Evolutionary conservation across 495 filamentous ascomycete species (phyloP).

Genomic region (Evernia prunastri): DNA sequence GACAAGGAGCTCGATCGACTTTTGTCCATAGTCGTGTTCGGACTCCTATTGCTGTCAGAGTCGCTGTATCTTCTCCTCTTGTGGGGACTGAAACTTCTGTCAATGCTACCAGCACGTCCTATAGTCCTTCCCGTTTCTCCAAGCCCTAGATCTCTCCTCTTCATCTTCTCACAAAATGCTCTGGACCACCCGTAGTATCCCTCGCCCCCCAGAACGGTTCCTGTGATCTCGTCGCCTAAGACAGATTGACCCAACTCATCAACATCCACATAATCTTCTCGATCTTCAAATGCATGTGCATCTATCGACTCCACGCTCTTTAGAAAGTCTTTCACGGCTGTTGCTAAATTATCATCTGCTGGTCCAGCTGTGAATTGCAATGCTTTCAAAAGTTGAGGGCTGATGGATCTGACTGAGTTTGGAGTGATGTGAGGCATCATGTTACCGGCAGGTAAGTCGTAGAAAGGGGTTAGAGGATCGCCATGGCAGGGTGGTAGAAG

Average conservation of each 20-base stretch:
- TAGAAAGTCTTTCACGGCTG: slow-evolving; percentile 62
- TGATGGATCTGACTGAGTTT: slow-evolving; percentile 66
- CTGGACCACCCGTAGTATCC: slow-evolving; percentile 85
- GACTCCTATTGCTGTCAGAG: slow-evolving; percentile 36
- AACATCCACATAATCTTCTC: slow-evolving; percentile 48
- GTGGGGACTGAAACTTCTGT: slow-evolving; percentile 33
- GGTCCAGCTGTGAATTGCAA: slow-evolving; percentile 68
- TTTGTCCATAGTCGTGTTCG: slow-evolving; percentile 32
- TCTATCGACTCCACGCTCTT: slow-evolving; percentile 62
- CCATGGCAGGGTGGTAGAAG: slow-evolving; percentile 72
- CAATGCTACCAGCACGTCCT: slow-evolving; percentile 26
- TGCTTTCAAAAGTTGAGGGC: slow-evolving; percentile 63
- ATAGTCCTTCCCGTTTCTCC: slow-evolving; percentile 19
- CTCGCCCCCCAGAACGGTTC: slow-evolving; percentile 55
- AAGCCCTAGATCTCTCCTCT: slow-evolving; percentile 45
- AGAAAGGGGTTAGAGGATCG: slow-evolving; percentile 66
- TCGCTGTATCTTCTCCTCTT: slow-evolving; percentile 46
- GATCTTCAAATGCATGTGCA: slow-evolving; percentile 34
- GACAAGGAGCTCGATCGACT: slow-evolving; percentile 29
- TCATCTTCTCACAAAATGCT: slow-evolving; percentile 76
- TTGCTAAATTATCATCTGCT: slow-evolving; percentile 57
- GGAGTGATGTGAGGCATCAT: slow-evolving; percentile 71
- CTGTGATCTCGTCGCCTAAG: slow-evolving; percentile 52
- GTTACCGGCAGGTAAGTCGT: slow-evolving; percentile 80
- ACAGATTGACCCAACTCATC: slow-evolving; percentile 69